A percentile compares a stretch with the other conserved stretches of the same genome.
These are phyloP conservation scores for Mycena filopes DNA, from an alignment of 768 basidiomycete genomes.

Conservation along the genomic window DNA sequence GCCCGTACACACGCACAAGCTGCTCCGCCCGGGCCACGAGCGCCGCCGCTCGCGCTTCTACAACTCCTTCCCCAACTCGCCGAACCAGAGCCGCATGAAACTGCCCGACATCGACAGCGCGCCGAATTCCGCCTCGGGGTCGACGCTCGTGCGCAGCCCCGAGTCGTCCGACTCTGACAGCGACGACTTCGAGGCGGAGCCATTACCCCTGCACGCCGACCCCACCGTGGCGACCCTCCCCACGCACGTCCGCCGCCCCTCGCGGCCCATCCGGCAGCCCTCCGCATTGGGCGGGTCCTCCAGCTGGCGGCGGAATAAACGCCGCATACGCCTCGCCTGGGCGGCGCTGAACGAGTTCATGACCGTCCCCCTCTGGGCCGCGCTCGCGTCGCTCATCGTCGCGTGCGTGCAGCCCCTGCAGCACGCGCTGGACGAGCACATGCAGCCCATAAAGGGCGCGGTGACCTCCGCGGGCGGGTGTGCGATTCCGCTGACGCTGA, in stretches of 20 bases:
- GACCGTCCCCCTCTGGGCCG: conserved; percentile 90
- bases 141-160: conserved; percentile 33
- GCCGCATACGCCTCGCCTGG: conserved; percentile 44
- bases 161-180: conserved; percentile 38
- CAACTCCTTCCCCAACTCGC: conserved; percentile 75
- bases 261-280: conserved; percentile 13
- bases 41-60: conserved; percentile 58
- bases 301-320: conserved; percentile 37
- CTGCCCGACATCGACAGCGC: conserved; percentile 41
- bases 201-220: neutral
- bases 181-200: conserved; percentile 36
- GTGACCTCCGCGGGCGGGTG: conserved; percentile 76
- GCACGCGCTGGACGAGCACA: conserved; percentile 68
- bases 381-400: conserved; percentile 77
- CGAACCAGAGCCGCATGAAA: conserved; percentile 50
- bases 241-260: conserved; percentile 9
- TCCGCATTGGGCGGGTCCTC: conserved; percentile 11
- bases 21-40: conserved; percentile 32
- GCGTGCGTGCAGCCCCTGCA: conserved; percentile 84
- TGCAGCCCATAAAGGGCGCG: conserved; percentile 75
- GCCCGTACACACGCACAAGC: neutral
- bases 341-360: conserved; percentile 74
- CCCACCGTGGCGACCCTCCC: conserved; percentile 5
- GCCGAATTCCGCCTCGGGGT: conserved; percentile 33
- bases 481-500: conserved; percentile 87